Evolutionary conservation across 441 rosid genomes (phyloP), one percentile per base, ranked within the genome.

Genomic region (Croton laevigatus): DNA sequence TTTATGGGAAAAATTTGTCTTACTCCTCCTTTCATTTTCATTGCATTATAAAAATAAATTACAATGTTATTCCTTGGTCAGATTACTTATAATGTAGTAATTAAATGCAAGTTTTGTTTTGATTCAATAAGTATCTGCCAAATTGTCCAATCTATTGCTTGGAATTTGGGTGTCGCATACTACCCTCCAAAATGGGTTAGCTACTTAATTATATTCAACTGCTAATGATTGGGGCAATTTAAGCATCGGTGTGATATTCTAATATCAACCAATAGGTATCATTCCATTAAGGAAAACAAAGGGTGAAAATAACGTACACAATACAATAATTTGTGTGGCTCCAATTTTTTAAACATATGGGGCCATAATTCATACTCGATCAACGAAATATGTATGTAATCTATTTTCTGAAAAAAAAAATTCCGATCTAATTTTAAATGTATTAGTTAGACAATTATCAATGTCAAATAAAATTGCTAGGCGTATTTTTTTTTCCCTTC

Each of bases 141-240:
- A 70, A 23, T 59, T 40, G 17, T 37, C 49, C 20, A 42, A 51
- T 5, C 23, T 36, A 37, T 48, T 55, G 62, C 61, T 55, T 34
- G 67, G 14, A 65, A 54, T 23, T 5, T 44, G 73, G 71, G 40
- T 63, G 55, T 84, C 73, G 76, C 60, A 37, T 59, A 71, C 71
- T 70, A 76, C 59, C 62, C 67, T 20, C 78, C 79, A 48, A 8
- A 75, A 77, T 32, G 59, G 36, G 27, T 14, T 60, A 16, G 16
- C 20, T 12, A 52, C 36, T 45, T 76, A 70, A 80, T 72, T 76
- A 72, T 63, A 62, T 58, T 72, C 45, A 79, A 55, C 67, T 17
- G 32, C 27, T 60, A 80, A 75, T 77, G 76, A 78, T 76, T 75
- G 58, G 72, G 36, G 66, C 49, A 8, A 69, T 65, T 37, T 55